Conservation (phyloP, 1,284 basidiomycete species). For the Naganishia sp. region DNA sequence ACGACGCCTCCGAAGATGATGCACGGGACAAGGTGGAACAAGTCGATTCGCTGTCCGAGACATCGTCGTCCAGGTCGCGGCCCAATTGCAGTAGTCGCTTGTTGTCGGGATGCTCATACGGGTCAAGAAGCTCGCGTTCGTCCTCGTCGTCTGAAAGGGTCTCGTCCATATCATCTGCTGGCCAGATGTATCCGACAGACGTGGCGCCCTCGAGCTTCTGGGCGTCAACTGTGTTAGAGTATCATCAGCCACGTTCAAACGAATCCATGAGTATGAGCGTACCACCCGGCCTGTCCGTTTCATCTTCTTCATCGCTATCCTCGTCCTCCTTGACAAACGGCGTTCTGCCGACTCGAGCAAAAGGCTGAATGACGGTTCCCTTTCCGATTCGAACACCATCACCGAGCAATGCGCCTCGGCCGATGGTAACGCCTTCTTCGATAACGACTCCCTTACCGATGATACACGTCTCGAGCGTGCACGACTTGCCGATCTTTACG, state of each 20-base stretch:
- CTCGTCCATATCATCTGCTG: conserved; percentile 49
- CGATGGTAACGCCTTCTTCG: conserved; percentile 56
- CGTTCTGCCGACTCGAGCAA: conserved; percentile 71
- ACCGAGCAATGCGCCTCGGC: conserved; percentile 61
- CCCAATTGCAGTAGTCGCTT: conserved; percentile 48
- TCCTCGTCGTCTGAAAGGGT: conserved; percentile 44
- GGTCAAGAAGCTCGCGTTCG: conserved; percentile 50
- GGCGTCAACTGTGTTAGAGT: conserved; percentile 1
- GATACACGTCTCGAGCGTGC: conserved; percentile 70
- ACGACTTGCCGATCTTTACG: conserved; percentile 73
- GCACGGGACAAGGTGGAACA: conserved; percentile 52
- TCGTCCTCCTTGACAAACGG: conserved; percentile 66
- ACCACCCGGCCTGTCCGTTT: conserved; percentile 37
- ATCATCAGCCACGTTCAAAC: too few species aligned
- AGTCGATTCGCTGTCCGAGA: conserved; percentile 41
- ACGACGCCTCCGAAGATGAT: conserved; percentile 43
- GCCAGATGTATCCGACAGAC: conserved; percentile 54
- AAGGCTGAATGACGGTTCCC: conserved; percentile 67
- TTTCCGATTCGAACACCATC: conserved; percentile 71
- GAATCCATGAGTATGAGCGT: background rate
- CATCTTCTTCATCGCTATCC: conserved; percentile 52
- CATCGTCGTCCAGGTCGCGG: conserved; percentile 35
- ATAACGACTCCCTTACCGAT: conserved; percentile 55
- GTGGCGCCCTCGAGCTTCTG: conserved; percentile 33
- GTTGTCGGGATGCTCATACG: conserved; percentile 53